Base-by-base conservation (phyloP, 805 yeast species). In the Sugiyamaella marilandica region DNA sequence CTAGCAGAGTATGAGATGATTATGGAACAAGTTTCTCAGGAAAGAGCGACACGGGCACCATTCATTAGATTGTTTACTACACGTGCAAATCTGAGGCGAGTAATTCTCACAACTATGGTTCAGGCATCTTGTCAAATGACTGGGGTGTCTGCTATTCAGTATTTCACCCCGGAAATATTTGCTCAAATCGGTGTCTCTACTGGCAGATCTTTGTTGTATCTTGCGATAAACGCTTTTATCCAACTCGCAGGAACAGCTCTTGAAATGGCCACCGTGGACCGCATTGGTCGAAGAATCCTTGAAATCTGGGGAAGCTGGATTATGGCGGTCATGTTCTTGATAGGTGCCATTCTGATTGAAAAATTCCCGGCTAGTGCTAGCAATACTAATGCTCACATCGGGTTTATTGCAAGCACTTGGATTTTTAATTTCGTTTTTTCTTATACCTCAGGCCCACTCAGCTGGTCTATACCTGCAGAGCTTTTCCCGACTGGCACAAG, bases 401-500 rank as follows among this genome's bases (percentile, higher is more conserved):
- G 65, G n/a, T 62, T 62, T 49, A 62, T 65, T 52, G 68, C 62
- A 1, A 50, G 60, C 18, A 63, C 66, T 14, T 65, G 66, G 65
- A 65, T 65, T 43, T 64, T 57, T 49, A 61, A 63, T 53, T 62
- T 65, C 41, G 58, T 60, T 26, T 65, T 65, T 57, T 49, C 58
- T 18, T 57, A 53, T 35, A 56, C 61, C 39, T 55, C 62, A 46
- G 68, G 67, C 13, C 68, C 68, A 57, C 72, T 81, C 61, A 81
- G 86, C 0, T 82, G 87, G 87, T 84, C 81, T 33, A 66, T 80
- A 54, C 87, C 87, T 1, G 74, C 87, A 3, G 87, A 82, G 63
- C 76, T 79, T 11, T 82, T 78, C 63, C 78, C 78, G 36, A 67
- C 78, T 57, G 74, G 76, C 50, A 74, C 82, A 37, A 77, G 87